Conservation (phyloP, 495 filamentous ascomycete species). For the Penicillium pancosmium region DNA sequence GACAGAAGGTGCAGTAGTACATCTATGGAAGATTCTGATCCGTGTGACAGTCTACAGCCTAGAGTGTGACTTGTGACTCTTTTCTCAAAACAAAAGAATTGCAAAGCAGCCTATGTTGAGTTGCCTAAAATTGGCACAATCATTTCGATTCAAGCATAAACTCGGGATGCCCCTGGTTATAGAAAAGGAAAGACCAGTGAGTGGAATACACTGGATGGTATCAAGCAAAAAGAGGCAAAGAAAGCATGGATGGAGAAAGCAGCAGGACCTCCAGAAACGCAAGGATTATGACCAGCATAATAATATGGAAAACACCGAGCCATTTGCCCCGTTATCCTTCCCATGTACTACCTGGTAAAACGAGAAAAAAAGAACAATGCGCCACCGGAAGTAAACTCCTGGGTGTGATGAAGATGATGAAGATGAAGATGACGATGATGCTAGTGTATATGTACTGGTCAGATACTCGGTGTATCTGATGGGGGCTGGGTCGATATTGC, state of each 20-base stretch:
- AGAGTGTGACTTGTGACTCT: too few species aligned
- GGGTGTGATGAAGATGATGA: conserved; percentile 18
- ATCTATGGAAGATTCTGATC: too few species aligned
- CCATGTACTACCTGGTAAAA: conserved; percentile 9
- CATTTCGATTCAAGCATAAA: background rate
- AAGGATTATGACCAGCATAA: conserved; percentile 30
- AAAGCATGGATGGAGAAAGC: background rate
- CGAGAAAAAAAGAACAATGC: conserved; percentile 4
- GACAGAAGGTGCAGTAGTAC: too few species aligned
- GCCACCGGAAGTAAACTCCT: conserved; percentile 23
- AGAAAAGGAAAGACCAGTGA: conserved; percentile 1
- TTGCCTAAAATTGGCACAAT: background rate
- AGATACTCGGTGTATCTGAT: conserved; percentile 5
- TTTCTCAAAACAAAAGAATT: background rate
- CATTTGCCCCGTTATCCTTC: conserved; percentile 15
- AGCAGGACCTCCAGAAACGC: conserved; percentile 5
- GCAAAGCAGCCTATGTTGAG: background rate
- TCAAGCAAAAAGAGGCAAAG: conserved; percentile 12
- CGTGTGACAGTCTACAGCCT: too few species aligned
- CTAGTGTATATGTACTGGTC: conserved; percentile 21
- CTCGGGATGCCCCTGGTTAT: background rate
- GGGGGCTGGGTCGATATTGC: background rate
- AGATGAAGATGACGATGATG: conserved; percentile 6
- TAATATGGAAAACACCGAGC: conserved; percentile 11
- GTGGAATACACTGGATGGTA: conserved; percentile 12